phyloP scores from a whole-genome alignment of 805 yeast species.

The Starmerella apis region DNA sequence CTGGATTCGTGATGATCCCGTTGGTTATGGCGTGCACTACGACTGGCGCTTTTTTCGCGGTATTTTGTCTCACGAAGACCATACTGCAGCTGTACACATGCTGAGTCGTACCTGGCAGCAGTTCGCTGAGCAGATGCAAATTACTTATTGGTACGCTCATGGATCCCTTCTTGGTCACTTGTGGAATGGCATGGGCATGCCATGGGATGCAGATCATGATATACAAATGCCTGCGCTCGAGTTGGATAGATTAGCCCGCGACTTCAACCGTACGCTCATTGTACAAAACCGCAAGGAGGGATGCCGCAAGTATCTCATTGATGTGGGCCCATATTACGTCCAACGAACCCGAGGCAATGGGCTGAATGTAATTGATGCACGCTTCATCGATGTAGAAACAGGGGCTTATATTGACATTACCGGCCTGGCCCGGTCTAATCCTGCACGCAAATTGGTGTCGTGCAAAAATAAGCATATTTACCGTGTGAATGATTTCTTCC shows the following conservation, averaged over 20 bases:
- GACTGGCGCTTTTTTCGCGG: slow-evolving; percentile 59
- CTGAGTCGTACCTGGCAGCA: slow-evolving; percentile 41
- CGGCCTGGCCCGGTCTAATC: slow-evolving; percentile 34
- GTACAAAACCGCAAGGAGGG: slow-evolving; percentile 40
- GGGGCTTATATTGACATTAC: slow-evolving; percentile 52
- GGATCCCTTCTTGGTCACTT: slow-evolving; percentile 44
- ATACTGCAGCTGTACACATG: slow-evolving; percentile 41
- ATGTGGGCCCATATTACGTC: slow-evolving; percentile 41
- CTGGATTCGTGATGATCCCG: slow-evolving; percentile 13
- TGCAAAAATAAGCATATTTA: slow-evolving; percentile 53
- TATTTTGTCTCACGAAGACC: slow-evolving; percentile 33
- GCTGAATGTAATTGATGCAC: slow-evolving; percentile 42
- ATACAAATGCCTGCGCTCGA: slow-evolving; percentile 45
- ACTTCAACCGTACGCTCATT: slow-evolving; percentile 41
- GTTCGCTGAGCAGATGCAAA: slow-evolving; percentile 37
- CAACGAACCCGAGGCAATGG: slow-evolving; percentile 42
- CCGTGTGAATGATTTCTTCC: slow-evolving; percentile 40
- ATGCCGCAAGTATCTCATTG: slow-evolving; percentile 39
- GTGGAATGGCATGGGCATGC: slow-evolving; percentile 41
- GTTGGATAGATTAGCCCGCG: slow-evolving; percentile 38
- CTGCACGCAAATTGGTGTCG: slow-evolving; percentile 25
- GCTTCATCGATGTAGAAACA: slow-evolving; percentile 51
- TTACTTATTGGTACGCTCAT: slow-evolving; percentile 41
- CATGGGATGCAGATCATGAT: slow-evolving; percentile 45
- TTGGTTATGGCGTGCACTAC: slow-evolving; percentile 34